Evolutionary conservation across 148 eudicot species (phyloP), one percentile per base, ranked within the genome.

Genomic region (Rhododendron vialii): DNA sequence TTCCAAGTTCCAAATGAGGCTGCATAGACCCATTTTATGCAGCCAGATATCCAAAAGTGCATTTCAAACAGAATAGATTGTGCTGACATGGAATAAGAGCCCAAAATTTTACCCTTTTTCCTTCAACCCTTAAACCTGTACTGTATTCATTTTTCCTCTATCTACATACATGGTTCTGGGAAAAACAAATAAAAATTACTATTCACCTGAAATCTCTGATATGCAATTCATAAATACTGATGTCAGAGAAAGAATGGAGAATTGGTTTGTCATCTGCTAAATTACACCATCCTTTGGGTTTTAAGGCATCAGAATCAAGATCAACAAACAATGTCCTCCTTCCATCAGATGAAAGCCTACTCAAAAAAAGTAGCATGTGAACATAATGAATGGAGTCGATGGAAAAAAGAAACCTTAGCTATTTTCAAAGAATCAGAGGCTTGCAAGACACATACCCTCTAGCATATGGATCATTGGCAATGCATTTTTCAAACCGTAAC

Each of bases 381-480:
- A 43, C 74, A 18, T 45, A 75, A 80, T 28, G 30, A 74, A 33
- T 48, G 48, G 30, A 30, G 30, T 30, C 30, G 0, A 30, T 30
- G 30, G 33, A 81, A 15, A 28, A 83, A 55, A 87, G 55, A 86
- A 79, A 83, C 22, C 86, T 26, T 59, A 35, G 51, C 30, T 55
- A 79, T 55, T 18, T 61, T 48, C 28, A 80, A 13, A 53, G 18
- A 51, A 55, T 82, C 14, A 59, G n/a, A 38, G 59, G 28, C 80
- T 73, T 26, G 69, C 18, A 80, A 85, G 55, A 81, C 73, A 86
- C 91, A 57, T 94, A 97, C 99, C 99, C 99, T 94, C 96, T 94
- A 30, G 99, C 96, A 92, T 97, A 97, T 55, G 99, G 99, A 92
- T 97, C 99, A 88, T 88, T 97, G 22, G 93, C 98, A 85, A 90